Evolutionary conservation across 345 rosid species (phyloP), one percentile per base, ranked within the genome.

Genomic region (Cardamine chenopodiifolia): DNA sequence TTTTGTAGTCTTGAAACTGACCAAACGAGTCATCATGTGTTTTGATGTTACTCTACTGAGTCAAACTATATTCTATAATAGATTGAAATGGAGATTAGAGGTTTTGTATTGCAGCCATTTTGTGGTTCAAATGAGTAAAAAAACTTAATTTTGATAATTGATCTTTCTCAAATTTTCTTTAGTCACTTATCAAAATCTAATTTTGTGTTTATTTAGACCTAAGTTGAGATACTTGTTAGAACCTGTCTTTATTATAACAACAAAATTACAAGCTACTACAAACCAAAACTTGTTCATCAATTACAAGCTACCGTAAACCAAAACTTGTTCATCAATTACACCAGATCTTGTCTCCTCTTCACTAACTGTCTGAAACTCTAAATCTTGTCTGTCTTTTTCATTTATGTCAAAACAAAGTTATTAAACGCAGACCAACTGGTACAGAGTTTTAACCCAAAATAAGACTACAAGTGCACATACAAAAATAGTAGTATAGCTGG

Each of bases 1-100:
- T 58, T 58, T 10, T 58, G 44, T 10, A 32, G 26, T 58, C 63
- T 29, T 57, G 62, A 31, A n/a, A 56, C 39, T n/a, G 40, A 56
- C 39, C 61, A 56, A 28, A 29, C 14, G 6, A 15, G 13, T 53
- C 4, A 12, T 53, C 17, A 25, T 53, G n/a, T 25, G 18, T 25
- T 53, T 15, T 42, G 47, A 42, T 42, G 17, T 14, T 42, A 42
- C 47, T 42, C 47, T 42, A 14, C 7, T 14, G 17, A 42, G 17
- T 42, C 47, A 42, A 42, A 42, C 3, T 42, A 39, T 39, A 6
- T 39, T n/a, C 44, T 39, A 39, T 13, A 39, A 39, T 13, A 39
- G 44, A 39, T 39, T 13, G n/a, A 39, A 39, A 39, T 39, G 44
- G 44, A 39, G 6, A 39, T 39, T 13, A 39, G 44, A 39, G 6